phyloP scores from a whole-genome alignment of 345 rosid genomes.

The Salix koriyanagi region DNA sequence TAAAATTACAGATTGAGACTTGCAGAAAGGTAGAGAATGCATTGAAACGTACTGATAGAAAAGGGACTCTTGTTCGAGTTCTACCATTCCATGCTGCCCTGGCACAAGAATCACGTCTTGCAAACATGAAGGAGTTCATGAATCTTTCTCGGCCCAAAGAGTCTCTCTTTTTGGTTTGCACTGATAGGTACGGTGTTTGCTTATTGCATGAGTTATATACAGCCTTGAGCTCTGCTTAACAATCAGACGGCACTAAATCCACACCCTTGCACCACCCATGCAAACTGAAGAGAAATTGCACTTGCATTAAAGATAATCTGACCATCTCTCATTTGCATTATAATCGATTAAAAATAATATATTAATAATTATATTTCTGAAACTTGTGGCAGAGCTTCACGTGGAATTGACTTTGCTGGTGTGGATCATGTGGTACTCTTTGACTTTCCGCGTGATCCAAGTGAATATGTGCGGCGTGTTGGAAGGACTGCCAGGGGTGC shows the following conservation, averaged over 20 bases:
- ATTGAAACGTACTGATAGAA: slow-evolving; percentile 69
- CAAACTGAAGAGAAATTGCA: too few relatives aligned
- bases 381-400: slow-evolving; percentile 63
- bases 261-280: not conserved
- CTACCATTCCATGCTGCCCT: slow-evolving; percentile 88
- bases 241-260: not conserved
- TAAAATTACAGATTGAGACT: slow-evolving; percentile 67
- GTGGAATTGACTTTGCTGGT: slow-evolving; percentile 76
- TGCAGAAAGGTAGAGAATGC: slow-evolving; percentile 94
- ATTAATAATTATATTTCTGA: slow-evolving; percentile 2
- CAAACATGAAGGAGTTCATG: slow-evolving; percentile 75
- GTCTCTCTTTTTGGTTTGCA: slow-evolving; percentile 71
- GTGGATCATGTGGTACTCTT: slow-evolving; percentile 85
- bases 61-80: slow-evolving; percentile 45
- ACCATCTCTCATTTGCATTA: not conserved
- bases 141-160: slow-evolving; percentile 30
- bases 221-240: not conserved
- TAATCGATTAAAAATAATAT: not conserved
- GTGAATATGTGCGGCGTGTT: slow-evolving; percentile 89
- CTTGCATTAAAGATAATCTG: not conserved
- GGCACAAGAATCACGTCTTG: slow-evolving; percentile 57
- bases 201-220: not conserved
- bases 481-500: slow-evolving; percentile 98
- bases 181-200: slow-evolving; percentile 54
- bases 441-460: slow-evolving; percentile 86